These are phyloP conservation scores for Globisporangium cylindrosporum DNA, from an alignment of 352 stramenopile genomes.

Conservation along the genomic window DNA sequence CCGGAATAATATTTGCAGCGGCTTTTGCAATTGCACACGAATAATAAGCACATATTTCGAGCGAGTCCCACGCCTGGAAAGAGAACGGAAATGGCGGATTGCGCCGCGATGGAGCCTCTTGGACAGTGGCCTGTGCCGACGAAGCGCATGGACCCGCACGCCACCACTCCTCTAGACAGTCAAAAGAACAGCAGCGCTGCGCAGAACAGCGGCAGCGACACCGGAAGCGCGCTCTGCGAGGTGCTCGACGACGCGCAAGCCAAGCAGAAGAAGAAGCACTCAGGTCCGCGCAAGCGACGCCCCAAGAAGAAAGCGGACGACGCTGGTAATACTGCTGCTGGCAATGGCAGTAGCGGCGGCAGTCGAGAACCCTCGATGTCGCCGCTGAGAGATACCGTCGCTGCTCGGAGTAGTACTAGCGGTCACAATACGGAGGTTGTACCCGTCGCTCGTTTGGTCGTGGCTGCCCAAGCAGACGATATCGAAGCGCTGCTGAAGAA, in stretches of 20 bases:
- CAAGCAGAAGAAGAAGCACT: constrained; percentile 38
- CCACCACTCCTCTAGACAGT: background rate
- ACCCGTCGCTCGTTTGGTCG: background rate
- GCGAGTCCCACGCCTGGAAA: background rate
- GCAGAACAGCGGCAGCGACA: background rate
- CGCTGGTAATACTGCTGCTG: background rate
- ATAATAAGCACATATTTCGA: background rate
- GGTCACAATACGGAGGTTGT: background rate
- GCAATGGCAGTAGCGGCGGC: background rate
- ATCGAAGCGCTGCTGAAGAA: constrained; percentile 14
- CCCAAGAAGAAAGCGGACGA: constrained; percentile 53
- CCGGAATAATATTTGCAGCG: too few relatives aligned
- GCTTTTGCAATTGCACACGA: background rate
- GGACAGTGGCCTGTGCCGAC: background rate
- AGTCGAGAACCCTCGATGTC: background rate
- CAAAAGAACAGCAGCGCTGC: background rate
- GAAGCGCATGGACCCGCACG: background rate
- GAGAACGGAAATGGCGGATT: constrained; percentile 2
- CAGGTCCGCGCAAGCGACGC: constrained; percentile 54
- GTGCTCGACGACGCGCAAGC: background rate
- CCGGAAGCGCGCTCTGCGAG: background rate
- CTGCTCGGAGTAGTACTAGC: background rate
- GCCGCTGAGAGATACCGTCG: background rate
- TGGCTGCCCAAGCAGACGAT: background rate
- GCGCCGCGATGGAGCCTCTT: background rate